A percentile compares a stretch with the other conserved stretches of the same genome.
Conservation (phyloP, 1,284 basidiomycete genomes). For the Apiotrichum porosum region DNA sequence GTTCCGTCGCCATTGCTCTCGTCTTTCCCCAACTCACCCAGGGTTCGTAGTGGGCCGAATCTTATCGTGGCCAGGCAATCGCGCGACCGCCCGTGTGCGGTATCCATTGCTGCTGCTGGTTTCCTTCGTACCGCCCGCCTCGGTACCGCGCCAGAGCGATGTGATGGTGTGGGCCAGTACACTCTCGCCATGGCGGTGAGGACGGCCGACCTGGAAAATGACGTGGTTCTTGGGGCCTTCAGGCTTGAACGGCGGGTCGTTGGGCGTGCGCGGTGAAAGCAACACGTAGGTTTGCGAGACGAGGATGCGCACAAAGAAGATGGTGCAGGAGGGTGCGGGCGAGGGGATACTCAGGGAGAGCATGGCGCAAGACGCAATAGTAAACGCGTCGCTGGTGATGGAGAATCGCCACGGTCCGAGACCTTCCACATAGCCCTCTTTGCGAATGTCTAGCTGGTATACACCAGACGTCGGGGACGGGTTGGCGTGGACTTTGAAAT, state of each 20-base stretch:
- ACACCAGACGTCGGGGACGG: conserved; percentile 31
- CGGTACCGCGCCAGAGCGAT: conserved; percentile 37
- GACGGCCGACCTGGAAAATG: conserved; percentile 37
- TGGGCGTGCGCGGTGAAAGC: conserved; percentile 39
- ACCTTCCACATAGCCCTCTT: conserved; percentile 42
- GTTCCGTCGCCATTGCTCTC: too few species aligned
- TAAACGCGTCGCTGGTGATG: conserved; percentile 41
- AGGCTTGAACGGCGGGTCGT: conserved; percentile 28
- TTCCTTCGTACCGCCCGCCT: conserved; percentile 21
- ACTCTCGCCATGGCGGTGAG: conserved; percentile 27
- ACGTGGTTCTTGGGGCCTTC: conserved; percentile 32
- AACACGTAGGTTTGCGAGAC: conserved; percentile 38
- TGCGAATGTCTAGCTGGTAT: conserved; percentile 32
- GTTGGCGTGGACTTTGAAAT: conserved; percentile 42
- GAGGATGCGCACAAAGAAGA: conserved; percentile 44
- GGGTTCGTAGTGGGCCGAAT: conserved; percentile 42
- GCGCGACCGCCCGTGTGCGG: conserved; percentile 32
- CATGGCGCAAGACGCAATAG: conserved; percentile 38
- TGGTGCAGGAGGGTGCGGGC: conserved; percentile 34
- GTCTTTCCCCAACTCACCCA: conserved; percentile 38
- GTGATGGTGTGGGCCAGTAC: conserved; percentile 27
- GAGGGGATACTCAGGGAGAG: conserved; percentile 31
- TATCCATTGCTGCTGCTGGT: conserved; percentile 27
- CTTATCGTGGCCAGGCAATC: conserved; percentile 45
- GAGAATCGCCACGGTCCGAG: conserved; percentile 41